A percentile compares a stretch with the other conserved stretches of the same genome.
These are phyloP conservation scores for Globisporangium uncinulatum DNA, from an alignment of 352 stramenopile genomes.

Conservation along the genomic window DNA sequence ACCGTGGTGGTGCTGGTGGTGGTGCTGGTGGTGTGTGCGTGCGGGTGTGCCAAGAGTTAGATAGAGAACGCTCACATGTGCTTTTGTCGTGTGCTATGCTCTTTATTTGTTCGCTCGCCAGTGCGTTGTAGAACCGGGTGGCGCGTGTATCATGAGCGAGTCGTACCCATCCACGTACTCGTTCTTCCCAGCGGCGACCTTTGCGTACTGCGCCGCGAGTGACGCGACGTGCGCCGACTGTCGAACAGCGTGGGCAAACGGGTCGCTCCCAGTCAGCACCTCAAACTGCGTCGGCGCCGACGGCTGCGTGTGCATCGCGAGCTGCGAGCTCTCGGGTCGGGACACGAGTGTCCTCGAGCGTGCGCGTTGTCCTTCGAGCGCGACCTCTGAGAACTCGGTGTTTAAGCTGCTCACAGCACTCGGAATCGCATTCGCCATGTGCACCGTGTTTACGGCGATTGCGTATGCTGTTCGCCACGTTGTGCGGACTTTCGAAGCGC, in stretches of 20 bases:
- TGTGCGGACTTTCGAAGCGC: constrained; percentile 4
- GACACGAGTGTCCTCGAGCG: constrained; percentile 16
- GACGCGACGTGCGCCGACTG: constrained; percentile 25
- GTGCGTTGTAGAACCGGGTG: constrained; percentile 27
- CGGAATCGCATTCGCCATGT: constrained; percentile 5
- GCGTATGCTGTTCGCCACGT: constrained; percentile 3
- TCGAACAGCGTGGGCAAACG: constrained; percentile 16
- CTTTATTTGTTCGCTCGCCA: not conserved
- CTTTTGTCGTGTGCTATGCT: not conserved
- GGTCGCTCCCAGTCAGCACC: constrained; percentile 8
- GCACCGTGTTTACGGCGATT: constrained; percentile 2
- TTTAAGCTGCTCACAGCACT: constrained; percentile 8
- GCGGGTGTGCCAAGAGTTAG: no score
- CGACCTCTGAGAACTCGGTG: not conserved
- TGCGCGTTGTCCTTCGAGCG: not conserved
- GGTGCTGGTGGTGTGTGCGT: no score
- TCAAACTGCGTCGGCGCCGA: constrained; percentile 26
- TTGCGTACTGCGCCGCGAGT: constrained; percentile 26
- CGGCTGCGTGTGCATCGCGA: constrained; percentile 36
- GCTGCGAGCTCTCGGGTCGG: constrained; percentile 26
- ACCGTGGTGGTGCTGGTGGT: constrained; percentile 2
- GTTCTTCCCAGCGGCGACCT: constrained; percentile 28
- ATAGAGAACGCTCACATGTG: no score
- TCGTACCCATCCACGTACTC: constrained; percentile 26
- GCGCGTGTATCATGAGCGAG: constrained; percentile 25